Evolutionary conservation across 1,284 basidiomycete genomes (phyloP), one percentile per base, ranked within the genome.

Genomic region (Ganoderma lingzhi): DNA sequence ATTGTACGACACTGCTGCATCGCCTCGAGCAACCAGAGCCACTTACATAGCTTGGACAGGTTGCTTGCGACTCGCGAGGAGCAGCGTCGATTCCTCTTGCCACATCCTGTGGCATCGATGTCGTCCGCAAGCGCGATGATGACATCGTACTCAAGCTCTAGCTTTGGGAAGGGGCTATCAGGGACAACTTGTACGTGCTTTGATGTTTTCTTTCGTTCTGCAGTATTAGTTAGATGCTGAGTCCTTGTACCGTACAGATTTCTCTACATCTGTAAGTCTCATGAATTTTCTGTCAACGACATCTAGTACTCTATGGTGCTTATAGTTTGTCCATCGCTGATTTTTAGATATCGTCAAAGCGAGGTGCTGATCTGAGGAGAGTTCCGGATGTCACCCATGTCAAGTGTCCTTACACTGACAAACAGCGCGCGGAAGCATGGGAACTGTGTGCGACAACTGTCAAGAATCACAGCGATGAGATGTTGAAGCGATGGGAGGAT

Each of bases 401-500:
- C 23, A 64, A 64, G 28, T 64, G 63, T 23, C 63, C 63, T 10
- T 64, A 64, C 41, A 58, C 63, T 1, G 63, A 64, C 23, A 56
- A 56, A 42, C 53, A 64, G 23, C 63, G 63, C 17, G 63, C 63
- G 39, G 53, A 64, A 28, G 63, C 63, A 44, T 64, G 63, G 63
- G 63, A 58, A 15, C 53, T 32, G 15, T 64, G 63, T 32, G 63
- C 63, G 9, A 58, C 53, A 39, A 64, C 63, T 19, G 63, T 64
- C 63, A 64, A 64, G 53, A 64, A 64, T 53, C 63, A 64, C 63
- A 64, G 63, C 63, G 63, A 64, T 41, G 63, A 64, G 53, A 64
- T 63, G 64, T 41, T 70, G 39, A 56, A 65, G 35, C 30, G 64
- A 53, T 72, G 71, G 69, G 70, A 72, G 12, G 62, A 61, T 2